phyloP scores from a whole-genome alignment of 2,329 filamentous ascomycete genomes.

The Cercospora sp. region DNA sequence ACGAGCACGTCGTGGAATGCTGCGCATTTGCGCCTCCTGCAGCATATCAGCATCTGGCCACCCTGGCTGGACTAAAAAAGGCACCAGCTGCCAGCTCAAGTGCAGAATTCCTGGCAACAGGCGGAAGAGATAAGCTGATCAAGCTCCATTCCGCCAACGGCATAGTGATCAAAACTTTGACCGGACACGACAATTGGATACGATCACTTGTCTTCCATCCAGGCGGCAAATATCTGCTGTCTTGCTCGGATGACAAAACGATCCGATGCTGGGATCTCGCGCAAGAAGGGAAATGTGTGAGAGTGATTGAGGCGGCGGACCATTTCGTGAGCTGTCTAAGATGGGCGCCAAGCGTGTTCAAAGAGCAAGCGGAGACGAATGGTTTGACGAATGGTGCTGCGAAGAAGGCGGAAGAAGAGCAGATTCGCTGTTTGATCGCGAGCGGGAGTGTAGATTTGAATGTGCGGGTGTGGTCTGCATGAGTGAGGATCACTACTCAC shows the following conservation, averaged over 20 bases:
- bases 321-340: constrained; percentile 84
- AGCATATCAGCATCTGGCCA: constrained; percentile 73
- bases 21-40: constrained; percentile 80
- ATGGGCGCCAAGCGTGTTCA: constrained; percentile 78
- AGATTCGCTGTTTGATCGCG: constrained; percentile 81
- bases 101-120: constrained; percentile 87
- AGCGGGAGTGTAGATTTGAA: constrained; percentile 83
- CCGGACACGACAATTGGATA: constrained; percentile 94
- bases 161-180: constrained; percentile 77
- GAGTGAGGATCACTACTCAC: not conserved
- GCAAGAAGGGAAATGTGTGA: constrained; percentile 88
- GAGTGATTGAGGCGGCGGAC: constrained; percentile 70
- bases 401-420: constrained; percentile 43
- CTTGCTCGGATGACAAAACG: constrained; percentile 85
- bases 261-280: constrained; percentile 90
- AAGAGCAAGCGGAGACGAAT: constrained; percentile 52
- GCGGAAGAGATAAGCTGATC: constrained; percentile 86
- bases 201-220: constrained; percentile 85
- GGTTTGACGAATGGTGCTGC: constrained; percentile 46
- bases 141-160: constrained; percentile 85
- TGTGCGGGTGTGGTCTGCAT: constrained; percentile 61
- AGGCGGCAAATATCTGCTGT: constrained; percentile 84
- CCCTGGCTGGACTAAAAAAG: constrained; percentile 79
- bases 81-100: constrained; percentile 70
- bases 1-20: constrained; percentile 84